Evolutionary conservation across 768 basidiomycete genomes (phyloP), one percentile per base, ranked within the genome.

Genomic region (Kwoniella europaea): DNA sequence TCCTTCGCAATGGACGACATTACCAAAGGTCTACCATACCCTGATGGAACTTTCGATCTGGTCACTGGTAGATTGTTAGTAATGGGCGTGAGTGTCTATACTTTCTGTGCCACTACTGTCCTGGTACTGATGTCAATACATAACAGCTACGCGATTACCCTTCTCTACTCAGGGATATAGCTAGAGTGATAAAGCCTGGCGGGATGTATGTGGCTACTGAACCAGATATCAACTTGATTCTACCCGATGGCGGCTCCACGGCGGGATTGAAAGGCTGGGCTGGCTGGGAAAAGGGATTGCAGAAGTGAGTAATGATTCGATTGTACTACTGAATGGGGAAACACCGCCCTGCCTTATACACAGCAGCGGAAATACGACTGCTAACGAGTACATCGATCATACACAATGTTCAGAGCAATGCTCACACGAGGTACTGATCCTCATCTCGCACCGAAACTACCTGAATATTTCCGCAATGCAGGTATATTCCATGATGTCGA

Each of bases 361-460:
- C 29, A 29, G 3, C 3, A 29, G 5, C 29, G 4, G 29, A 24
- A 24, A 24, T 24, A 24, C 24, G 24, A 24, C 24, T 35, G 35
- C 35, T 35, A 35, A 35, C 35, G 4, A 4, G 3, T 35, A 35
- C 35, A 35, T 35, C 35, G 6, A 7, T 7, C 18, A 24, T 20
- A 27, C 20, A 3, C n/a, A 4, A 13, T 50, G 5, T 58, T 44
- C 27, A 64, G 63, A 44, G 69, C 58, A 13, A 24, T 64, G 50
- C 18, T 41, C 15, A 63, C 63, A 18, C 13, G 69, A 46, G 69
- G 69, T 12, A 41, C 64, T 10, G 69, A 70, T 52, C 69, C 69
- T 7, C 64, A 57, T 44, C 27, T 64, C 10, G 62, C 69, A 22
- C 54, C 56, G 13, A 42, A 55, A 41, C 55, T 70, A 42, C 63